Percentiles rank a stretch among this genome's conserved stretches.
These are phyloP conservation scores for Penicillium sp. DNA, from an alignment of 2,329 filamentous ascomycete species.

Conservation along the genomic window DNA sequence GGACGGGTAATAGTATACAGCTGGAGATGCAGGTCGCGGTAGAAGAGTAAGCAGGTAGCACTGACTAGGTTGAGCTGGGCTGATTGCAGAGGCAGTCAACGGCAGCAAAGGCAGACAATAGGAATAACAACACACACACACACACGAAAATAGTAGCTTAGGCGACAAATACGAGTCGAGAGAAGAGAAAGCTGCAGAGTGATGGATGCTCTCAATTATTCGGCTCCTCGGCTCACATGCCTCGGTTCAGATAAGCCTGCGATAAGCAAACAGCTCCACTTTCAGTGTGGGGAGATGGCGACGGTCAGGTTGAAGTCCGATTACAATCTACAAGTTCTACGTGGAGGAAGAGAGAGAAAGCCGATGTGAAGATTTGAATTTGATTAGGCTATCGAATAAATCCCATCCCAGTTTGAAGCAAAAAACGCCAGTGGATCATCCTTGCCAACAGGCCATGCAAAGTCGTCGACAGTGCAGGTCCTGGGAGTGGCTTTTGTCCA, in stretches of 20 bases:
- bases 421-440: neutral
- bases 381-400: neutral
- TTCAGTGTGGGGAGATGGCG: neutral
- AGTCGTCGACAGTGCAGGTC: neutral
- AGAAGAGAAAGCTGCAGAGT: neutral
- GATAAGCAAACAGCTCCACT: conserved; percentile 8
- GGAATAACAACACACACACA: neutral
- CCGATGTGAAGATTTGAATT: neutral
- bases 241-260: conserved; percentile 14
- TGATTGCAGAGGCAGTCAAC: too few species aligned
- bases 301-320: neutral
- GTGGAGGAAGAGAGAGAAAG: neutral
- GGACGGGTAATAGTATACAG: neutral
- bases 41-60: neutral
- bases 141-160: neutral
- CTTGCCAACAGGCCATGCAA: neutral
- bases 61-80: too few species aligned
- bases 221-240: conserved; percentile 12
- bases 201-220: neutral
- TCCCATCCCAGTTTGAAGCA: neutral
- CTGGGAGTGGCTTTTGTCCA: neutral
- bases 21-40: neutral
- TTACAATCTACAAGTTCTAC: neutral
- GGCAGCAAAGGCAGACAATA: neutral
- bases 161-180: neutral